These are phyloP conservation scores for Protomyces lactucae-debilis DNA, from an alignment of 1,139 yeast species.

Conservation along the genomic window DNA sequence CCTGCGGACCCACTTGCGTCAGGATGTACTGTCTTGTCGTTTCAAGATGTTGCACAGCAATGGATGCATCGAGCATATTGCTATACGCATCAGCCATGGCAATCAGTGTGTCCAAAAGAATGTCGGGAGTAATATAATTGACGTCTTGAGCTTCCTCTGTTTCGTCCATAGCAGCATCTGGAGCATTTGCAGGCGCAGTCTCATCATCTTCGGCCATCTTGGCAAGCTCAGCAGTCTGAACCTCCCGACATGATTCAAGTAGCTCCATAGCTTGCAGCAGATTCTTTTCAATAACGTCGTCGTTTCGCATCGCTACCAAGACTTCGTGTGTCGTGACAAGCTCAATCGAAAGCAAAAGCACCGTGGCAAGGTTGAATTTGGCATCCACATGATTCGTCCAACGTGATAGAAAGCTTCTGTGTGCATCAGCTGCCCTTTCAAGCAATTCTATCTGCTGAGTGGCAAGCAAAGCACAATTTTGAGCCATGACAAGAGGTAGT, in stretches of 20 bases:
- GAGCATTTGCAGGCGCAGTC: neutral
- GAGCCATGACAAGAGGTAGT: constrained; percentile 8
- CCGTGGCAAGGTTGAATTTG: constrained; percentile 7
- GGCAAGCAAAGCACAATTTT: constrained; percentile 10
- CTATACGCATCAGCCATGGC: constrained; percentile 1
- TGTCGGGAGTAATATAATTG: constrained; percentile 13
- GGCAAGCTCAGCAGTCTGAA: constrained; percentile 2
- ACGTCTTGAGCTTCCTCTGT: constrained; percentile 2
- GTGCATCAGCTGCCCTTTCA: constrained; percentile 3
- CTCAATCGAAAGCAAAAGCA: constrained; percentile 4
- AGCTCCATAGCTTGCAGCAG: constrained; percentile 6
- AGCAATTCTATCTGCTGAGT: neutral
- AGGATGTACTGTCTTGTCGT: neutral
- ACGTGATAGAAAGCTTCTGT: neutral
- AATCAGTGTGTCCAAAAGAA: constrained; percentile 11
- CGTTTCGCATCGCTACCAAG: neutral
- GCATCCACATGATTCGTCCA: constrained; percentile 2
- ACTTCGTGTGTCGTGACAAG: constrained; percentile 5
- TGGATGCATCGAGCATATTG: constrained; percentile 1
- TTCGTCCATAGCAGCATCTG: neutral
- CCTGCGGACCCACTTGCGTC: neutral
- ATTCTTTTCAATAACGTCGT: neutral
- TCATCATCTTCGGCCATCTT: neutral
- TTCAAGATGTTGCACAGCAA: neutral
- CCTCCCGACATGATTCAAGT: neutral